Base-by-base conservation (phyloP, 2,329 filamentous ascomycete genomes). In the Aspergillus candidus region DNA sequence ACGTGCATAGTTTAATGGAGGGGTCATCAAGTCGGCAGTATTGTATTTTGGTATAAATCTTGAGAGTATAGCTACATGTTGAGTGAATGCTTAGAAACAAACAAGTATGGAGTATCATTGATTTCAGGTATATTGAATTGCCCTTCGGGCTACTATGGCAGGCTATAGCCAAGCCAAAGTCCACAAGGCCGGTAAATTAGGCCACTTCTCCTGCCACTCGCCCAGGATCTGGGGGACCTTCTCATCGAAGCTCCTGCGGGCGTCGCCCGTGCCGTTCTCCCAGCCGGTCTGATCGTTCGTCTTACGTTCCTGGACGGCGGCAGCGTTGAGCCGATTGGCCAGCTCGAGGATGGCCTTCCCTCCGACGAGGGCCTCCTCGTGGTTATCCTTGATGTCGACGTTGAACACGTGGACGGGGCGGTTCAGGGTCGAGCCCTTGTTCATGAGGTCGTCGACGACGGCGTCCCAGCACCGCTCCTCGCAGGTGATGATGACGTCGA, bases 391-490 rank as follows among this genome's bases (percentile, higher is more conserved):
- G 61, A 98, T 98, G 64, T 98, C 93, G 43, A 98, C 85, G 58
- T 98, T 98, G 74, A 98, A 94, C 44, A 98, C 88, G 63, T 98
- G 93, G 0, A 98, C 93, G 0, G 93, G 90, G 2, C 88, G 76
- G 66, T 98, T 98, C 45, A 98, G 74, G 3, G 87, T 85, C 0
- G 85, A 82, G 6, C 91, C 93, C 50, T 94, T 80, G 57, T 82
- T 86, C 50, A 95, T 80, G 41, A 98, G 74, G 64, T 98, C 91
- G 58, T 98, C 93, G 10, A 98, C 79, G 30, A 98, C 93, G 4
- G 93, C 90, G 68, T 98, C 93, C 88, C 94, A 98, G 64, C 93
- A 98, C 48, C 93, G 78, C 70, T 98, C 93, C 67, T 98, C 93
- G 62, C 93, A 98, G 1, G 93, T 98, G 55, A 98, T 90, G 46